phyloP scores from a whole-genome alignment of 805 yeast genomes.

The Komagataella populi region DNA sequence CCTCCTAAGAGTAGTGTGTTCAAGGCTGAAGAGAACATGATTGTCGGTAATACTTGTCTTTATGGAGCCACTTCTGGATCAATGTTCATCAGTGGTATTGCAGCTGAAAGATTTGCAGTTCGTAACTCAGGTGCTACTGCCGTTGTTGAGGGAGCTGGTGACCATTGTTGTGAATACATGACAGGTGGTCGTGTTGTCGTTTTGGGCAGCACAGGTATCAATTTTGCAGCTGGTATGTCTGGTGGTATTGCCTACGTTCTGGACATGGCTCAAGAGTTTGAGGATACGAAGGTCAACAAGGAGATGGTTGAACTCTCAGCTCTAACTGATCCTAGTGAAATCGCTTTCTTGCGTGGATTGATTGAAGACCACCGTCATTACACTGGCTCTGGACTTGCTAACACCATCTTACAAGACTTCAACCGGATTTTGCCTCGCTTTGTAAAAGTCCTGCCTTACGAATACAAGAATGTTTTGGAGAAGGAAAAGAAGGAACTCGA shows the following conservation, averaged over 20 bases:
- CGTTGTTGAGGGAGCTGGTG: constrained; percentile 95
- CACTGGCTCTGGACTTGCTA: constrained; percentile 87
- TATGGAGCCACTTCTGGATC: constrained; percentile 96
- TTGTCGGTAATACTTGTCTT: constrained; percentile 94
- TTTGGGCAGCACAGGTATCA: constrained; percentile 81
- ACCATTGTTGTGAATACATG: constrained; percentile 98
- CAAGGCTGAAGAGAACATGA: constrained; percentile 92
- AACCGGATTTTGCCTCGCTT: constrained; percentile 79
- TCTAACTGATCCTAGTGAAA: constrained; percentile 78
- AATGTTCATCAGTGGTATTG: constrained; percentile 91
- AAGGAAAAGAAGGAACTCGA: constrained; percentile 53
- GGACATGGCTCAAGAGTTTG: constrained; percentile 89
- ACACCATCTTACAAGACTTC: constrained; percentile 70
- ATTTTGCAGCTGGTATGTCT: constrained; percentile 96
- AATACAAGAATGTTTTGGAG: constrained; percentile 81
- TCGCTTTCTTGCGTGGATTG: constrained; percentile 85
- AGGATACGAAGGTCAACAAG: constrained; percentile 52
- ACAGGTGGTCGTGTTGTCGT: constrained; percentile 97
- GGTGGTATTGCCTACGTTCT: constrained; percentile 98
- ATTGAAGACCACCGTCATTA: constrained; percentile 92
- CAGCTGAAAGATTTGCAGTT: constrained; percentile 96
- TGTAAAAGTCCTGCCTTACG: constrained; percentile 86
- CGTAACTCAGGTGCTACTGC: constrained; percentile 98
- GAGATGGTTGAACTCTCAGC: constrained; percentile 72
- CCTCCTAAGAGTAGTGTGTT: constrained; percentile 79